phyloP scores from a whole-genome alignment of 371 early-diverging fungal species.

The Blakeslea trispora region DNA sequence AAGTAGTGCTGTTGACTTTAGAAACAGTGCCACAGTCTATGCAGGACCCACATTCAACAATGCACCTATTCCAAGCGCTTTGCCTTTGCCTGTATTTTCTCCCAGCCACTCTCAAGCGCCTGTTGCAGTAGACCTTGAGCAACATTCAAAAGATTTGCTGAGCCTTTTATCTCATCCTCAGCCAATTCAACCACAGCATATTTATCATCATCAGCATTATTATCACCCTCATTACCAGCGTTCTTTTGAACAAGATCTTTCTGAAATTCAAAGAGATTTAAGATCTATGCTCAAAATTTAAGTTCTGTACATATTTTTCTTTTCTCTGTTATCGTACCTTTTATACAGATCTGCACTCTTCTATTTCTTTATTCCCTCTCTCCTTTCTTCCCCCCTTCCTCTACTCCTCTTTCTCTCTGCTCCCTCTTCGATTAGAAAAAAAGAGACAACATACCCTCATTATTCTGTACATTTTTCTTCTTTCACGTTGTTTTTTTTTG shows the following conservation, averaged over 20 bases:
- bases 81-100: constrained; percentile 74
- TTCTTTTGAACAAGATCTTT: constrained; percentile 26
- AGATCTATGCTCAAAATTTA: constrained; percentile 48
- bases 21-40: constrained; percentile 41
- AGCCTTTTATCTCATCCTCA: constrained; percentile 23
- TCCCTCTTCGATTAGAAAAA: background rate
- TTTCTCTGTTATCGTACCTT: background rate
- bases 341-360: background rate
- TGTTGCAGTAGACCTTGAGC: constrained; percentile 10
- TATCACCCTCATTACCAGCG: constrained; percentile 11
- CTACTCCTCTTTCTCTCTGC: background rate
- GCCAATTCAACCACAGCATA: background rate
- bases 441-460: background rate
- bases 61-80: constrained; percentile 70
- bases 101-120: constrained; percentile 10
- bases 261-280: constrained; percentile 47
- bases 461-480: background rate
- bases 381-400: background rate
- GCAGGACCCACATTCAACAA: constrained; percentile 83
- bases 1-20: constrained; percentile 18
- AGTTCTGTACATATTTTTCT: constrained; percentile 1
- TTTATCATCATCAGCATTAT: constrained; percentile 7
- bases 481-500: background rate
- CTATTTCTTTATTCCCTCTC: constrained; percentile 4
- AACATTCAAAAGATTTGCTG: constrained; percentile 35